Evolutionary conservation across 352 stramenopile genomes (phyloP).

Genomic region (Phytopythium cucurbitacearum): DNA sequence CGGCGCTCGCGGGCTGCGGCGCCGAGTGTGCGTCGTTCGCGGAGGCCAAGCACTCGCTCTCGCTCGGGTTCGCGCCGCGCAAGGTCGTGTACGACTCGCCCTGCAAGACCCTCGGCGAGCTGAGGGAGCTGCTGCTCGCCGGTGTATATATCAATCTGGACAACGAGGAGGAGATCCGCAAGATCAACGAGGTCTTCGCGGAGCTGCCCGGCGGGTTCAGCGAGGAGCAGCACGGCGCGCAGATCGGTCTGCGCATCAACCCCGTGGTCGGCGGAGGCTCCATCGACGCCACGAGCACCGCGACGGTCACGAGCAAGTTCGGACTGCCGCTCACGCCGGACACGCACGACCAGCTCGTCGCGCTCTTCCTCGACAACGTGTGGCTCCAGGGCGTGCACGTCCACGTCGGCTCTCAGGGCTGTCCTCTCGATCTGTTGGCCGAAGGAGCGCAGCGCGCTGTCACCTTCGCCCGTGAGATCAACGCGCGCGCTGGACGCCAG

Average conservation of each 20-base stretch:
- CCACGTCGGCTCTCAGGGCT: slow-evolving; percentile 88
- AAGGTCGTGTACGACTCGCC: slow-evolving; percentile 91
- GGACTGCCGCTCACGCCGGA: slow-evolving; percentile 67
- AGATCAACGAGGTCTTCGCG: slow-evolving; percentile 56
- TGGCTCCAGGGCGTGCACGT: slow-evolving; percentile 90
- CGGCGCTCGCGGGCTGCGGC: slow-evolving; percentile 43
- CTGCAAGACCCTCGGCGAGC: slow-evolving; percentile 86
- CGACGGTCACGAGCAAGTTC: slow-evolving; percentile 90
- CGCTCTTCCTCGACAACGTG: slow-evolving; percentile 57
- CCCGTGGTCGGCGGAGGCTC: slow-evolving; percentile 86
- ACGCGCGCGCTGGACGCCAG: slow-evolving; percentile 41
- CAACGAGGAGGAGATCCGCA: slow-evolving; percentile 88
- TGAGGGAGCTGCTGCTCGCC: slow-evolving; percentile 68
- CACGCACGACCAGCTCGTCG: slow-evolving; percentile 44
- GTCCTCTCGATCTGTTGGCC: slow-evolving; percentile 77
- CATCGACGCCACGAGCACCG: slow-evolving; percentile 84
- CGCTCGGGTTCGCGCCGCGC: slow-evolving; percentile 61
- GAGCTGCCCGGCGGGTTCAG: slow-evolving; percentile 22
- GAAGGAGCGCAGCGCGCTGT: slow-evolving; percentile 71
- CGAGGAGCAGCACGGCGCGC: slow-evolving; percentile 24
- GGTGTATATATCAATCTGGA: slow-evolving; percentile 91
- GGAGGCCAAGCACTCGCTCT: slow-evolving; percentile 77
- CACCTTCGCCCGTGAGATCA: slow-evolving; percentile 74
- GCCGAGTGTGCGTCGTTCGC: slow-evolving; percentile 82
- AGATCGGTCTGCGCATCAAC: slow-evolving; percentile 91